Base-by-base conservation (phyloP, 164 flowering plant species). In the Kingdonia uniflora region DNA sequence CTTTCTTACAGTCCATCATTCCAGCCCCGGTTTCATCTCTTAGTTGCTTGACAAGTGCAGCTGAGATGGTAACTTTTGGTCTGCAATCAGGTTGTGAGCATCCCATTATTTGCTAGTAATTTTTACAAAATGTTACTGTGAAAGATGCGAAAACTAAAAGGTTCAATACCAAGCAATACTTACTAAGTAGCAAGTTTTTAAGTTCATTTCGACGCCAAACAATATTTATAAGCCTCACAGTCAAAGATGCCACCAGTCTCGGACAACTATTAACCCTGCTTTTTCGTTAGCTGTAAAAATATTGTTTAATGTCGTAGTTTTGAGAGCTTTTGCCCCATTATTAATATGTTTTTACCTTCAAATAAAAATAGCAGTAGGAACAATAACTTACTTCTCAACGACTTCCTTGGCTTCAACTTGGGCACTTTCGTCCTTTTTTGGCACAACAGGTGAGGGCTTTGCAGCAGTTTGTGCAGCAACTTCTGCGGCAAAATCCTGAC, bases 1-100 rank as follows among this genome's bases (percentile, higher is more conserved):
- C 99, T 69, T 81, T 94, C 78, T 94, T 94, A 80, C 99, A 94
- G 61, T 88, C 99, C 99, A 94, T 94, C 99, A 94, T 94, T 47
- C 99, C 99, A 1, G 99, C 97, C 39, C 99, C 97, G 2, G 95
- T 82, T 74, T 94, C 97, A 45, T 94, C 99, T 5, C 99, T 68
- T 11, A 94, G 66, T 69, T 88, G 91, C 71, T 86, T 94, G 16
- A 94, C 99, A 51, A 94, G 57, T 51, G 92, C 80, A 43, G 97
- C 95, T 26, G 99, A 86, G 17, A 92, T 69, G 35, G 80, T 55
- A 29, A 72, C 80, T 45, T 69, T 58, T 38, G 82, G 66, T 68
- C 99, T 92, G 84, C 66, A 76, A 59, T 12, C 49, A 22, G 40
- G 15, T 15, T n/a, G 19, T 5, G 12, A 20, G 33, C 24, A 26